Conservation (phyloP, 2,329 filamentous ascomycete genomes). For the Parafenestella ontariensis region DNA sequence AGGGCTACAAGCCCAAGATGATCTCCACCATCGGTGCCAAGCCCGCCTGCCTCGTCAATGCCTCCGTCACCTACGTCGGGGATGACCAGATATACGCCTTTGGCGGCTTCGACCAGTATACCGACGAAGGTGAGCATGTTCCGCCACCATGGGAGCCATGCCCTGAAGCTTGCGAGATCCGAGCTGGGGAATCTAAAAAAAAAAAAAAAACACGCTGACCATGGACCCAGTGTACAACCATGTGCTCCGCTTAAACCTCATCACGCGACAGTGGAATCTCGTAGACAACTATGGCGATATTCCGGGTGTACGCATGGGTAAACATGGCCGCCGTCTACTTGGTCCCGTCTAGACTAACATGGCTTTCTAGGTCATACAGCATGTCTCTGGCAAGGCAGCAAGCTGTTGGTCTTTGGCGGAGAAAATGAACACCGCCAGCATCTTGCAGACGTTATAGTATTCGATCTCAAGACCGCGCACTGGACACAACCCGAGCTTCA, state of each 20-base stretch:
- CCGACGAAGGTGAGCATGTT: constrained; percentile 81
- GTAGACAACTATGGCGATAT: constrained; percentile 99
- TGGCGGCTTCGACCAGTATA: constrained; percentile 98
- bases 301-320: constrained; percentile 95
- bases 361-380: constrained; percentile 79
- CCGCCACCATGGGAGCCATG: too few relatives aligned
- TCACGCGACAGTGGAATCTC: constrained; percentile 89
- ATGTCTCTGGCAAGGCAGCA: constrained; percentile 90
- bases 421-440: constrained; percentile 98
- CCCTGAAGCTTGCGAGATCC: too few relatives aligned
- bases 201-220: constrained; percentile 3
- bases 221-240: constrained; percentile 81
- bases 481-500: constrained; percentile 93
- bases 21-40: constrained; percentile 67
- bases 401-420: constrained; percentile 95
- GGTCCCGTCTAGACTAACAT: constrained; percentile 15
- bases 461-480: constrained; percentile 90
- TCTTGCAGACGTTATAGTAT: constrained; percentile 93
- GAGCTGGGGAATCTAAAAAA: neutral
- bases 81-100: constrained; percentile 98
- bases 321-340: constrained; percentile 24
- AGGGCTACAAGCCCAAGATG: constrained; percentile 85
- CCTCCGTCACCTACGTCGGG: constrained; percentile 97
- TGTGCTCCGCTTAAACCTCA: constrained; percentile 85
- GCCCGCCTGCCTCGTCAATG: constrained; percentile 95